A percentile compares a stretch with the other conserved stretches of the same genome.
Evolutionary conservation across 2,329 filamentous ascomycete genomes (phyloP).

Genomic region (Ascochyta rabiei): DNA sequence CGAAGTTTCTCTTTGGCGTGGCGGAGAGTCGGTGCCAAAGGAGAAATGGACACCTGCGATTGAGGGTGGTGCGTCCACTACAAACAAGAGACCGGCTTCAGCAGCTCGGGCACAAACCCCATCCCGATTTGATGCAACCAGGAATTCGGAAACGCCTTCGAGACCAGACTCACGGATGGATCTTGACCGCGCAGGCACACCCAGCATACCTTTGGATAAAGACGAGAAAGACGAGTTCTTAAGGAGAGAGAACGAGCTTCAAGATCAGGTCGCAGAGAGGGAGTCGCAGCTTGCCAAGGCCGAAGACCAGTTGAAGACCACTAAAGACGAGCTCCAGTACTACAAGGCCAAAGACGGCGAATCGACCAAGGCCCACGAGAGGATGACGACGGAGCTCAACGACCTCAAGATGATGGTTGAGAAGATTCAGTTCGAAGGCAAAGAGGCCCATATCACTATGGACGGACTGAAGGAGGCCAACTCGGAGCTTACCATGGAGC

Average conservation of each 20-base stretch:
- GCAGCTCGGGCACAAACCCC: conserved; percentile 65
- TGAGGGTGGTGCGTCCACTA: conserved; percentile 59
- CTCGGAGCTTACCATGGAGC: conserved; percentile 83
- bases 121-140: conserved; percentile 59
- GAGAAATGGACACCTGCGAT: conserved; percentile 82
- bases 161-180: conserved; percentile 71
- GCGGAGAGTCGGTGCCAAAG: conserved; percentile 84
- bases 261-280: conserved; percentile 93
- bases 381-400: conserved; percentile 82
- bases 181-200: conserved; percentile 80
- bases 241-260: conserved; percentile 92
- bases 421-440: conserved; percentile 92
- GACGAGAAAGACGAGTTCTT: conserved; percentile 97
- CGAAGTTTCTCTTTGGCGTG: conserved; percentile 86
- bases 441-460: conserved; percentile 97
- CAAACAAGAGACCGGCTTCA: conserved; percentile 55
- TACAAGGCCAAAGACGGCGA: conserved; percentile 86
- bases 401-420: conserved; percentile 97
- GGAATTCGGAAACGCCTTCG: conserved; percentile 49
- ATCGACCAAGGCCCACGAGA: conserved; percentile 88
- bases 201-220: conserved; percentile 87
- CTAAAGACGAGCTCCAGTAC: conserved; percentile 82
- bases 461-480: conserved; percentile 97
- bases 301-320: conserved; percentile 81
- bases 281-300: conserved; percentile 79